phyloP scores from a whole-genome alignment of 2,329 filamentous ascomycete species.

The Xylaria arbuscula region DNA sequence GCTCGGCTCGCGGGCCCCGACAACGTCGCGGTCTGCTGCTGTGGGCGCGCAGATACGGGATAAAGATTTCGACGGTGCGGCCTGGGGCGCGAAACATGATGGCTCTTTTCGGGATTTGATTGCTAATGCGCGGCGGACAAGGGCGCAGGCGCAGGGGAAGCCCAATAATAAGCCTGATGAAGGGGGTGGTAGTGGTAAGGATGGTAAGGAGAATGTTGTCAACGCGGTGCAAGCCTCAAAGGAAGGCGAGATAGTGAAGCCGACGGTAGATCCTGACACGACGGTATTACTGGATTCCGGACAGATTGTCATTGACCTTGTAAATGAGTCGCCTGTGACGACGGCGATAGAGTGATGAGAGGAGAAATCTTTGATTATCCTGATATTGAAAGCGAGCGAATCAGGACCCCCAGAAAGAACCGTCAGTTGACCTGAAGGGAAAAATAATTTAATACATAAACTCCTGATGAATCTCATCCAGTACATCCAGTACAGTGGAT shows the following conservation, averaged over 20 bases:
- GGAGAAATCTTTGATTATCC: background rate
- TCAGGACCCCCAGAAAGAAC: slow-evolving; percentile 4
- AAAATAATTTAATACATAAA: slow-evolving; percentile 1
- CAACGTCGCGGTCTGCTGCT: slow-evolving; percentile 52
- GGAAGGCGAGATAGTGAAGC: slow-evolving; percentile 24
- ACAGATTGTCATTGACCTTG: background rate
- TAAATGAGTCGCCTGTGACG: background rate
- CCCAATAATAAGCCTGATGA: slow-evolving; percentile 46
- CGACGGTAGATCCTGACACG: slow-evolving; percentile 27
- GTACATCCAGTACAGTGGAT: background rate
- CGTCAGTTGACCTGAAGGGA: background rate
- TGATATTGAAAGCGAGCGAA: slow-evolving; percentile 6
- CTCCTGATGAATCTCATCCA: too few species aligned
- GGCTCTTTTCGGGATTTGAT: slow-evolving; percentile 83
- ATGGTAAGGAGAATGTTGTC: slow-evolving; percentile 27
- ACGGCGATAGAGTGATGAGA: slow-evolving; percentile 1
- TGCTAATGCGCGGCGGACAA: slow-evolving; percentile 74
- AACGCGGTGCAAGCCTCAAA: slow-evolving; percentile 22
- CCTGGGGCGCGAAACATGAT: slow-evolving; percentile 79
- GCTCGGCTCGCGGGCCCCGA: slow-evolving; percentile 71
- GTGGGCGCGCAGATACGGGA: slow-evolving; percentile 72
- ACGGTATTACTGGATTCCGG: slow-evolving; percentile 2
- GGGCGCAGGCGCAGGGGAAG: slow-evolving; percentile 48
- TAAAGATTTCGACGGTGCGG: slow-evolving; percentile 86
- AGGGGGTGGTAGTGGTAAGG: slow-evolving; percentile 30